phyloP scores from a whole-genome alignment of 257 asterid species.

The Schizonepeta tenuifolia region DNA sequence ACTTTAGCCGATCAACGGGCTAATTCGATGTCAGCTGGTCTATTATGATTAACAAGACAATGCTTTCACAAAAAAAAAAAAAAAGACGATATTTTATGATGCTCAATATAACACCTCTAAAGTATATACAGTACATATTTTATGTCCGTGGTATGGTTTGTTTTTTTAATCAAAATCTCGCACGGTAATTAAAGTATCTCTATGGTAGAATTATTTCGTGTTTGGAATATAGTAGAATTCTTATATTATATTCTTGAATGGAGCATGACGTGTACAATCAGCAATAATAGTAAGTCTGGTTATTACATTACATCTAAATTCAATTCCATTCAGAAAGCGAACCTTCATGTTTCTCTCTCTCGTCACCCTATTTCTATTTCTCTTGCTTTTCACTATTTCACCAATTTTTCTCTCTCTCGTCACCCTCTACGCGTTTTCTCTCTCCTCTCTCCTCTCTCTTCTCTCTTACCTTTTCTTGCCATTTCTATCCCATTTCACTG shows the following conservation, averaged over 20 bases:
- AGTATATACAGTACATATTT: too few relatives aligned
- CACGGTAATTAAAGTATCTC: not conserved
- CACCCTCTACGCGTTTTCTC: slow-evolving; percentile 7
- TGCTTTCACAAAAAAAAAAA: too few relatives aligned
- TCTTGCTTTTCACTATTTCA: not conserved
- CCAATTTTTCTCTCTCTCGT: not conserved
- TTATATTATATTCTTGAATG: not conserved
- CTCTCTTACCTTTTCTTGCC: not conserved
- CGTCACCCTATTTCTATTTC: not conserved
- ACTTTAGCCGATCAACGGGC: not conserved
- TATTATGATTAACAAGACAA: too few relatives aligned
- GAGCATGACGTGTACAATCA: slow-evolving; percentile 4
- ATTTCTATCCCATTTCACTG: not conserved
- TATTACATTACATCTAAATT: not conserved
- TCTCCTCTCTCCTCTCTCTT: too few relatives aligned
- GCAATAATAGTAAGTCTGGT: not conserved
- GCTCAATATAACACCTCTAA: too few relatives aligned
- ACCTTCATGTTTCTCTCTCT: not conserved
- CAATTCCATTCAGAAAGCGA: not conserved
- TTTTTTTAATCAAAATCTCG: not conserved
- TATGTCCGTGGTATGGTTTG: too few relatives aligned
- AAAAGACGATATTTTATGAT: too few relatives aligned
- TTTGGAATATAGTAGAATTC: too few relatives aligned
- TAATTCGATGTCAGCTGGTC: too few relatives aligned
- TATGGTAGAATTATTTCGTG: not conserved